phyloP scores from a whole-genome alignment of 352 stramenopile species.

The Phytophthora foliorum region DNA sequence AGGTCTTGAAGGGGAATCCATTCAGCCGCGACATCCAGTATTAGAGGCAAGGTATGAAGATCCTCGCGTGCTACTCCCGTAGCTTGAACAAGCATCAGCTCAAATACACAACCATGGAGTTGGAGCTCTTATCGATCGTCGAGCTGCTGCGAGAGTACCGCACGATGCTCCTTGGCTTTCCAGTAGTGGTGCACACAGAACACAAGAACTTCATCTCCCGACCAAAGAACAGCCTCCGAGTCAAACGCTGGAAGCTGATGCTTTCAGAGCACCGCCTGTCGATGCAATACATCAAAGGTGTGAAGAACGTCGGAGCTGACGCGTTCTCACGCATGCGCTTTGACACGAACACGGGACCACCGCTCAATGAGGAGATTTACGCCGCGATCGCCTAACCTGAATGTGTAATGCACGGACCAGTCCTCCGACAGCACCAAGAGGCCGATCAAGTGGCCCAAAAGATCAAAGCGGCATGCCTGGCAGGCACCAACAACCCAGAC shows the following conservation, averaged over 20 bases:
- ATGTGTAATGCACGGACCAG: conserved; percentile 1
- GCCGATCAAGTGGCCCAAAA: background rate
- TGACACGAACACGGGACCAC: background rate
- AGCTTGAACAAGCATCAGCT: background rate
- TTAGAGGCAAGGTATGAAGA: conserved; percentile 2
- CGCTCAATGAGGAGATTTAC: background rate
- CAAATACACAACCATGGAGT: conserved; percentile 8
- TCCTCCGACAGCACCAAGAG: conserved; percentile 1
- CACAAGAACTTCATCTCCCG: conserved; percentile 13
- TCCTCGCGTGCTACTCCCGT: conserved; percentile 1
- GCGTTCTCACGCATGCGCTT: background rate
- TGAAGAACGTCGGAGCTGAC: background rate
- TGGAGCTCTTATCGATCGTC: background rate
- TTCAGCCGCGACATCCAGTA: too few relatives aligned
- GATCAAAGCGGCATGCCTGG: background rate
- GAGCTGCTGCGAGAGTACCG: background rate
- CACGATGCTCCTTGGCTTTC: conserved; percentile 16
- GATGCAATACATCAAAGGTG: background rate
- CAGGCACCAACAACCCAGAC: conserved; percentile 1
- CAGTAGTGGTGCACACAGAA: conserved; percentile 11
- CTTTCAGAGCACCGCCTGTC: conserved; percentile 4
- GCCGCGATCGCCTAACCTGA: background rate
- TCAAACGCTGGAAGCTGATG: conserved; percentile 11
- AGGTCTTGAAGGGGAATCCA: too few relatives aligned
- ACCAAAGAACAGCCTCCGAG: conserved; percentile 3